Evolutionary conservation across 169 alveolate genomes (phyloP), one percentile per base, ranked within the genome.

Genomic region (Eimeria maxima): DNA sequence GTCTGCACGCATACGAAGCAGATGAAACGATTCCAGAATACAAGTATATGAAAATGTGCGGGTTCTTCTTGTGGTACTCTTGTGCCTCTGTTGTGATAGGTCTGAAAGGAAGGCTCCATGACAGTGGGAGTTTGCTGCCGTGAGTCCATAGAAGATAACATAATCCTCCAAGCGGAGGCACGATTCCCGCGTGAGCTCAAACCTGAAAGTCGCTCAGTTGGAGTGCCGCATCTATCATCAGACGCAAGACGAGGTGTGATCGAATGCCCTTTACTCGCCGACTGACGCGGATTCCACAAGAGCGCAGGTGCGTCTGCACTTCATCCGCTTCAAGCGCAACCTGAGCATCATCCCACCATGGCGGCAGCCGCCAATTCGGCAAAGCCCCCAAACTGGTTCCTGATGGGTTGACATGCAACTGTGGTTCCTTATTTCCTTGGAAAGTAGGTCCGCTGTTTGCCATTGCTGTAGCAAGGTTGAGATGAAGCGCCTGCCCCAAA

Each of bases 221-320:
- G 67, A 84, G 92, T 69, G 92, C 92, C 67, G 92, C 92, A 33
- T 84, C 92, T 33, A 78, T 33, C 92, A 84, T 84, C 50, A 84
- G 92, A 47, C 78, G 92, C 78, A 84, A 38, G 55, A 84, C 92
- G 7, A 84, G 92, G 60, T 38, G 27, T 29, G 92, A 29, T 33
- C 92, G 74, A 29, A 84, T 57, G 33, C 92, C 92, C n/a, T 84
- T 57, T 18, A 57, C 92, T n/a, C 92, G 92, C 60, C 92, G 74
- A 84, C 29, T 3, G 42, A 84, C 50, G 33, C 92, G 92, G 22
- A 84, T 57, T n/a, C 92, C 92, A 57, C 92, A 84, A 20, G 29
- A 53, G n/a, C 76, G 53, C 55, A 84, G 78, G 11, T 38, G 44
- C 78, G 55, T 38, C 92, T 57, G 92, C 55, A 84, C 92, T 27